A percentile compares a stretch with the other conserved stretches of the same genome.
phyloP scores from a whole-genome alignment of 2,329 filamentous ascomycete species.

The Calcarisporium arbuscula region DNA sequence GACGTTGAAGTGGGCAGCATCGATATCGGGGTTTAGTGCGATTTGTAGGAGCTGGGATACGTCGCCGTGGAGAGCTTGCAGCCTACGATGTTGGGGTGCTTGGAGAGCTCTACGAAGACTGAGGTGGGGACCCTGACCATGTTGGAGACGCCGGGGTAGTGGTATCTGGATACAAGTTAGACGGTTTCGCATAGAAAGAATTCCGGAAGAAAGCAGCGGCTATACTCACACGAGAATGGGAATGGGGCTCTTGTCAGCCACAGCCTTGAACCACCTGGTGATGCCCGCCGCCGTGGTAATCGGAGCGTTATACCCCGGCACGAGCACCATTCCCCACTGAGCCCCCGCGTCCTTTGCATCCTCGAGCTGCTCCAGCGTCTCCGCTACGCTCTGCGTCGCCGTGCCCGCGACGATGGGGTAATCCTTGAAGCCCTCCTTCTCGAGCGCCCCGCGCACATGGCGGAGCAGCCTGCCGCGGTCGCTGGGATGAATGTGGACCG shows the following conservation, averaged over 20 bases:
- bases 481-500: slow-evolving; percentile 52
- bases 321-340: slow-evolving; percentile 53
- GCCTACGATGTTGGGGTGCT: slow-evolving; percentile 61
- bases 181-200: too few species aligned
- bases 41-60: slow-evolving; percentile 59
- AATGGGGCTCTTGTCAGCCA: slow-evolving; percentile 51
- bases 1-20: slow-evolving; percentile 51
- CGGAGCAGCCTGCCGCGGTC: slow-evolving; percentile 50
- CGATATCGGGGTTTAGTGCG: slow-evolving; percentile 51
- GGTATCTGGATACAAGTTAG: slow-evolving; percentile 37
- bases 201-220: background rate
- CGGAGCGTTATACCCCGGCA: slow-evolving; percentile 54
- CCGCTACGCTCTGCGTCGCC: slow-evolving; percentile 54
- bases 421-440: slow-evolving; percentile 47
- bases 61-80: slow-evolving; percentile 66
- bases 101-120: slow-evolving; percentile 49
- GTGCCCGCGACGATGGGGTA: slow-evolving; percentile 58
- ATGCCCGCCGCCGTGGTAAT: slow-evolving; percentile 50
- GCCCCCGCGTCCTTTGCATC: slow-evolving; percentile 51
- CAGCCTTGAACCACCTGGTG: slow-evolving; percentile 49
- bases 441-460: slow-evolving; percentile 49
- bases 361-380: slow-evolving; percentile 50
- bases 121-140: slow-evolving; percentile 52
- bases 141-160: slow-evolving; percentile 63
- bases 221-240: slow-evolving; percentile 50